A percentile compares a stretch with the other conserved stretches of the same genome.
Evolutionary conservation across 2,329 filamentous ascomycete species (phyloP).

Genomic region (Coleophoma cylindrospora): DNA sequence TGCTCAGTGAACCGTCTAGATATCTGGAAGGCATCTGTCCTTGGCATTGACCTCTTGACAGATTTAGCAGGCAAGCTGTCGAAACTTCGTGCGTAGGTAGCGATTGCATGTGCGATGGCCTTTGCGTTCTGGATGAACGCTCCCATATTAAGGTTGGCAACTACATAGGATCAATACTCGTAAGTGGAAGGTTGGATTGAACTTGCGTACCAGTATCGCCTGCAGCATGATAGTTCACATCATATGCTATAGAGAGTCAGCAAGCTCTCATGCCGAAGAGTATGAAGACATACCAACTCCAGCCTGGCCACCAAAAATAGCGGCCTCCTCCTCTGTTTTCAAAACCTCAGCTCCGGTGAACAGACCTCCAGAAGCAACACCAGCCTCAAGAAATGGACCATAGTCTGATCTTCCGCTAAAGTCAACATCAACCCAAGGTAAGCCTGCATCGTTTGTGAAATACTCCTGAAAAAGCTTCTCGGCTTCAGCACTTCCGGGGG

Average conservation of each 20-base stretch:
- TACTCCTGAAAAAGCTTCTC: slow-evolving; percentile 12
- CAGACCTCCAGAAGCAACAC: slow-evolving; percentile 68
- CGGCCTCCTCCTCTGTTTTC: slow-evolving; percentile 63
- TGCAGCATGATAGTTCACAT: slow-evolving; percentile 54
- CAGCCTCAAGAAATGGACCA: slow-evolving; percentile 65
- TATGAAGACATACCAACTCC: slow-evolving; percentile 33
- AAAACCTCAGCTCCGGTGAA: slow-evolving; percentile 71
- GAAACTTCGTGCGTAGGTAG: slow-evolving; percentile 8
- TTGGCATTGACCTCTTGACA: neutral
- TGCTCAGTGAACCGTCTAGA: neutral
- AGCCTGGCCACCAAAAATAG: slow-evolving; percentile 62
- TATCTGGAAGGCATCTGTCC: slow-evolving; percentile 2
- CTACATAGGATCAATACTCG: slow-evolving; percentile 1
- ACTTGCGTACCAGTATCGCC: slow-evolving; percentile 40
- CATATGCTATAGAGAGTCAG: slow-evolving; percentile 31
- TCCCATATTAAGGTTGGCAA: slow-evolving; percentile 49
- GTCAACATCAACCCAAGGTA: slow-evolving; percentile 21
- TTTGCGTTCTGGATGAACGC: slow-evolving; percentile 57
- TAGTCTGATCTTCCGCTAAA: slow-evolving; percentile 79
- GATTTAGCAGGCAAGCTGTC: slow-evolving; percentile 2
- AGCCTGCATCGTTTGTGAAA: slow-evolving; percentile 7
- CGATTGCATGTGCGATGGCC: slow-evolving; percentile 28
- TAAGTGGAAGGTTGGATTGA: neutral
- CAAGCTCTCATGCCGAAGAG: neutral
- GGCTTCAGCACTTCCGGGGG: slow-evolving; percentile 46